Evolutionary conservation across 1,284 basidiomycete species (phyloP).

Genomic region (Phellopilus nigrolimitatus): DNA sequence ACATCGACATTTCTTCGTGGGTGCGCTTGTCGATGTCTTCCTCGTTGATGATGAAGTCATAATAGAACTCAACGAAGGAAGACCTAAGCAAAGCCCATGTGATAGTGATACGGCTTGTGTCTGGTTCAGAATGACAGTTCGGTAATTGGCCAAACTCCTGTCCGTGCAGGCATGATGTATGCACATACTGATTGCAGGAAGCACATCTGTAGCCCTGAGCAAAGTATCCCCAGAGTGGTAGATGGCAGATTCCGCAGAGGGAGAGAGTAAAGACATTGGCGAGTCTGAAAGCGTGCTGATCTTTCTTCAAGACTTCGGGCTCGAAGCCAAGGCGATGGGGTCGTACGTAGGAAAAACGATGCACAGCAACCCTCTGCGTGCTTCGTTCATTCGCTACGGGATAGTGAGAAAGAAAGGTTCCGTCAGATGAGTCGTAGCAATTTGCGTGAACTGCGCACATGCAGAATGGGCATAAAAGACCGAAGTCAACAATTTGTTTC

Average conservation of each 20-base stretch:
- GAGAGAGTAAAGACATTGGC: slow-evolving; percentile 70
- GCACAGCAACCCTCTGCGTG: slow-evolving; percentile 52
- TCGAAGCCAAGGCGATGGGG: slow-evolving; percentile 29
- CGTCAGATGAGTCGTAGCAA: slow-evolving; percentile 67
- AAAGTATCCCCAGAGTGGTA: slow-evolving; percentile 68
- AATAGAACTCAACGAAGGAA: slow-evolving; percentile 52
- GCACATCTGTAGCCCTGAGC: slow-evolving; percentile 61
- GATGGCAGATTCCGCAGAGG: slow-evolving; percentile 59
- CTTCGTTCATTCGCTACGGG: slow-evolving; percentile 38
- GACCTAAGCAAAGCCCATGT: slow-evolving; percentile 42
- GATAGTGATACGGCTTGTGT: slow-evolving; percentile 48
- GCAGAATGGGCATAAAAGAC: slow-evolving; percentile 61
- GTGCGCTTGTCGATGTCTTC: slow-evolving; percentile 41
- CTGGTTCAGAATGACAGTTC: slow-evolving; percentile 37
- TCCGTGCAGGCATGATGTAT: slow-evolving; percentile 46
- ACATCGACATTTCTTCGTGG: slow-evolving; percentile 67
- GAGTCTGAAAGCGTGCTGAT: slow-evolving; percentile 45
- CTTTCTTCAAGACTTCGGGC: slow-evolving; percentile 26
- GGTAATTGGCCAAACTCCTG: slow-evolving; percentile 27
- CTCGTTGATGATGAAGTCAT: slow-evolving; percentile 38
- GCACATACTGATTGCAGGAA: slow-evolving; percentile 58
- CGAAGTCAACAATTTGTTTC: slow-evolving; percentile 50
- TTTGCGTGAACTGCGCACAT: slow-evolving; percentile 63
- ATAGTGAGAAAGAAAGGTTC: slow-evolving; percentile 53
- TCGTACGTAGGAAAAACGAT: slow-evolving; percentile 53